A percentile compares a stretch with the other conserved stretches of the same genome.
phyloP scores from a whole-genome alignment of 305 asterid species.

The Solanum hybrid region DNA sequence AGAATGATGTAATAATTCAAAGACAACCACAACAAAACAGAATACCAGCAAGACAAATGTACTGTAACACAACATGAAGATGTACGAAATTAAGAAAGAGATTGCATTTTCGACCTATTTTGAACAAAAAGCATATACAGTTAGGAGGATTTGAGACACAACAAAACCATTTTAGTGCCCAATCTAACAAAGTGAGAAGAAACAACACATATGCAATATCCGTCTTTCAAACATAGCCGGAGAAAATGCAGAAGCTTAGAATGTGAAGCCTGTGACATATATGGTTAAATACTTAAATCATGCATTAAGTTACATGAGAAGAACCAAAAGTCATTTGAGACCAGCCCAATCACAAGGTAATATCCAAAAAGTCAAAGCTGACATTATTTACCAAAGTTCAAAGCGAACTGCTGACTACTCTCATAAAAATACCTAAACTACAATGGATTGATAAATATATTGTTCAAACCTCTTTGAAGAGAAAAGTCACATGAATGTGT shows the following conservation, averaged over 20 bases:
- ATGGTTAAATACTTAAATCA: neutral
- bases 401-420: neutral
- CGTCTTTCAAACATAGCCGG: neutral
- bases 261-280: neutral
- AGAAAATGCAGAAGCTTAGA: neutral
- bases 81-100: neutral
- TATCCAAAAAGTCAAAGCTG: neutral
- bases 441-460: neutral
- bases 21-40: neutral
- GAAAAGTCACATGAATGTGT: neutral
- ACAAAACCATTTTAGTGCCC: neutral
- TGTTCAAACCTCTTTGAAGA: neutral
- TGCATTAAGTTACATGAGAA: neutral
- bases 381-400: neutral
- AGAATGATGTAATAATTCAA: neutral
- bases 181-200: neutral
- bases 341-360: neutral
- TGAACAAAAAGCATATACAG: neutral
- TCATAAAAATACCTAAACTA: neutral
- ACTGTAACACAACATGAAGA: neutral
- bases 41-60: neutral
- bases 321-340: neutral
- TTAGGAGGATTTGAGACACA: neutral
- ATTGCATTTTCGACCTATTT: neutral
- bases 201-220: neutral